A percentile compares a stretch with the other conserved stretches of the same genome.
Evolutionary conservation across 2,329 filamentous ascomycete genomes (phyloP).

Genomic region (Claviceps purpurea): DNA sequence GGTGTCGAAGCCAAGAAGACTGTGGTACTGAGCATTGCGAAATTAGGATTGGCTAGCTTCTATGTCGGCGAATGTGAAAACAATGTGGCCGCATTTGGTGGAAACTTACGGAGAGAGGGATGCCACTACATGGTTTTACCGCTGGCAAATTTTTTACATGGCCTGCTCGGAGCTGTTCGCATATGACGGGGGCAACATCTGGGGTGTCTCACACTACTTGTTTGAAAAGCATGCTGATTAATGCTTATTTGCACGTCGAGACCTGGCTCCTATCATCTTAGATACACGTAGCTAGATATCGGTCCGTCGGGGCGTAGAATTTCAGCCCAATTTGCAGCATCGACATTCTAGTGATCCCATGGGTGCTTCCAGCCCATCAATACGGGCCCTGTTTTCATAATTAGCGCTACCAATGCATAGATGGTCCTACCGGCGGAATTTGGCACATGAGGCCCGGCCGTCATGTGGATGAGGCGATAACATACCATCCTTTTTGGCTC

Average conservation of each 20-base stretch:
- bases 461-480: neutral
- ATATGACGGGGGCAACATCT: constrained; percentile 50
- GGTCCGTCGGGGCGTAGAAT: neutral
- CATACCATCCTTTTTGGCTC: constrained; percentile 85
- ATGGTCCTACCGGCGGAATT: neutral
- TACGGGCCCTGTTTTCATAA: constrained; percentile 42
- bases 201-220: constrained; percentile 54
- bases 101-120: constrained; percentile 52
- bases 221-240: constrained; percentile 43
- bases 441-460: neutral
- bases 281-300: neutral
- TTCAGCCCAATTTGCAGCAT: too few relatives aligned
- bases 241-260: constrained; percentile 1
- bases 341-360: constrained; percentile 68
- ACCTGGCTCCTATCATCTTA: neutral
- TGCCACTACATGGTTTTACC: constrained; percentile 49
- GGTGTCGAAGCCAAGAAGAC: neutral
- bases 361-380: constrained; percentile 91
- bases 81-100: constrained; percentile 49
- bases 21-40: neutral
- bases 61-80: constrained; percentile 43
- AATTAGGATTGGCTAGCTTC: constrained; percentile 45
- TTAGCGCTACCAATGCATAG: neutral
- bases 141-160: constrained; percentile 63
- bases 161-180: constrained; percentile 58